Evolutionary conservation across 371 early-diverging fungal genomes (phyloP), one percentile per base, ranked within the genome.

Genomic region (Thermomucor indicae-seudaticae): DNA sequence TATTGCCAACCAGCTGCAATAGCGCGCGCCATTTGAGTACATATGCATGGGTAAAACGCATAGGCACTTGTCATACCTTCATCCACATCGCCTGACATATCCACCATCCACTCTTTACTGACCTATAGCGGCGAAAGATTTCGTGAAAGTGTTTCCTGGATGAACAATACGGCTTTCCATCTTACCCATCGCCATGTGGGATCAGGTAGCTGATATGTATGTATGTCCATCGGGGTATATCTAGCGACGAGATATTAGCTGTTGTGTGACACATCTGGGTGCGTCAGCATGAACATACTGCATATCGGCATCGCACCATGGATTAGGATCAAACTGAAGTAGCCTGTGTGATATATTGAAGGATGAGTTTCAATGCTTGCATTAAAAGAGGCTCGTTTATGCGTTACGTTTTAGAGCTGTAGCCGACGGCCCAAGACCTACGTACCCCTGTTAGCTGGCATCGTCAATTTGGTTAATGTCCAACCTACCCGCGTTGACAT

Each of bases 81-180:
- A 50, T 84, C 84, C 1, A 84, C 81, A 57, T 84, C 82, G 3
- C 67, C 79, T n/a, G 81, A 75, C 84, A 84, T 81, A 54, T 84
- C 82, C 16, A 81, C 79, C 62, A 84, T 60, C 84, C 84, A 84
- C 25, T 75, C 70, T 52, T 75, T 74, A 49, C 68, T 72, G 8
- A 60, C 53, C 71, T 71, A 44, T 28, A 14, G 7, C 4, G 6
- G 6, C 34, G 16, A 16, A 27, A 27, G 23, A 7, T 17, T 32
- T 6, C 17, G 19, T 23, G 49, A 22, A 23, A 17, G 22, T 27
- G 22, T 43, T 2, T 1, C 43, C 22, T 43, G 23, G 3, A 14
- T 6, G 4, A 16, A 43, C 14, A 28, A 27, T 28, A 11, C 16
- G 11, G 8, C 6, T 24, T 20, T 34, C 20, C 35, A 2, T 4